Percentiles rank a stretch among this genome's conserved stretches.
Evolutionary conservation across 1,284 basidiomycete genomes (phyloP).

Genomic region (Heterobasidion annosum): DNA sequence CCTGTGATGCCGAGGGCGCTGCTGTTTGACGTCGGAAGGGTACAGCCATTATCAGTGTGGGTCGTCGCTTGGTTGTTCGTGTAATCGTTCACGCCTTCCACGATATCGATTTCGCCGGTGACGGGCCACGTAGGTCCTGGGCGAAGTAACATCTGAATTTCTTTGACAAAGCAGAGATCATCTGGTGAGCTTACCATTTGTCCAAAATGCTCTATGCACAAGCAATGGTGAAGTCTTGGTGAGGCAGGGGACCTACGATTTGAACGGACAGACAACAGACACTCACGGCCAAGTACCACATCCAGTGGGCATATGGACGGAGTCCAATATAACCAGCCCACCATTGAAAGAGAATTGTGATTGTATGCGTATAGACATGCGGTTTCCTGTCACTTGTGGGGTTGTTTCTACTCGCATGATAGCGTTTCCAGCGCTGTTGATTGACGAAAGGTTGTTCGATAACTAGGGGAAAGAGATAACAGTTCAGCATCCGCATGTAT

Average conservation of each 20-base stretch:
- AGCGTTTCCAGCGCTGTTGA: slow-evolving; percentile 65
- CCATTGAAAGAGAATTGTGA: slow-evolving; percentile 54
- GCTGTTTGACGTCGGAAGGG: slow-evolving; percentile 42
- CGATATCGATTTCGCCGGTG: slow-evolving; percentile 79
- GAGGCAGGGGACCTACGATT: neutral
- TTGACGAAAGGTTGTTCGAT: slow-evolving; percentile 37
- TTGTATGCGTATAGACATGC: slow-evolving; percentile 48
- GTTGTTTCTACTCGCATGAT: slow-evolving; percentile 84
- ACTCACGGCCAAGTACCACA: slow-evolving; percentile 72
- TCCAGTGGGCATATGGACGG: slow-evolving; percentile 86
- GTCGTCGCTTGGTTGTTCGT: slow-evolving; percentile 75
- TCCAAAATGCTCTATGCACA: slow-evolving; percentile 35
- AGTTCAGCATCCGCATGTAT: no score
- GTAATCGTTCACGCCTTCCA: slow-evolving; percentile 76
- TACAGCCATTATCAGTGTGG: slow-evolving; percentile 68
- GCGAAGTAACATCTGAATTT: neutral
- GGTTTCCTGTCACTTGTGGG: slow-evolving; percentile 48
- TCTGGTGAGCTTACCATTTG: slow-evolving; percentile 24
- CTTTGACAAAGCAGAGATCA: neutral
- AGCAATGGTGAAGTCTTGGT: neutral
- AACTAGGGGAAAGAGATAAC: neutral
- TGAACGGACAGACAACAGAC: no score
- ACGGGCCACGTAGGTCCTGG: slow-evolving; percentile 64
- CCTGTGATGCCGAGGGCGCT: slow-evolving; percentile 46
- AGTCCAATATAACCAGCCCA: slow-evolving; percentile 73